Percentiles rank a stretch among this genome's conserved stretches.
Conservation (phyloP, 2,329 filamentous ascomycete species). For the Lecanicillium sp. region DNA sequence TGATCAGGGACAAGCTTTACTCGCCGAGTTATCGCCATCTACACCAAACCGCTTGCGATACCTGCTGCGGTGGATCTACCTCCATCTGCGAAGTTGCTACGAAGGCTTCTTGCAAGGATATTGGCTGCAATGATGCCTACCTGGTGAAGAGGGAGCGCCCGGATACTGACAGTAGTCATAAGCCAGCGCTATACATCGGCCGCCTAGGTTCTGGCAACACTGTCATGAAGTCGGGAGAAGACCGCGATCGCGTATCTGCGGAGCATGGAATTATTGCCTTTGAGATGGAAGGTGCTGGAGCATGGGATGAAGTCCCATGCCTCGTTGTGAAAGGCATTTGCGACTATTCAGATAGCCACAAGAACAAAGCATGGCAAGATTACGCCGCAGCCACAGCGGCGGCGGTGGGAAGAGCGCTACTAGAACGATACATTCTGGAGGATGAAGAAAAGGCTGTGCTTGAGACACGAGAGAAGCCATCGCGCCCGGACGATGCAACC, state of each 20-base stretch:
- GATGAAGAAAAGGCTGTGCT: too few relatives aligned
- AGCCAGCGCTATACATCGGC: constrained; percentile 28
- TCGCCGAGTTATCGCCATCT: too few relatives aligned
- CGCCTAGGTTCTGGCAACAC: constrained; percentile 26
- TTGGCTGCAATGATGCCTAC: constrained; percentile 14
- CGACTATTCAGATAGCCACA: constrained; percentile 31
- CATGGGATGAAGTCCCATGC: constrained; percentile 19
- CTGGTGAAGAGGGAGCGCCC: constrained; percentile 6
- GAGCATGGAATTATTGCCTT: constrained; percentile 15
- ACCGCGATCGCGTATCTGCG: constrained; percentile 22
- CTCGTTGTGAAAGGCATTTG: constrained; percentile 25
- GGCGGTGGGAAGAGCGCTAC: constrained; percentile 18
- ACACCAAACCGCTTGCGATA: too few relatives aligned
- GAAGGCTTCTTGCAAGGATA: constrained; percentile 13
- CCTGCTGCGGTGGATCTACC: too few relatives aligned
- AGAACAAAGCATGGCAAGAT: constrained; percentile 24
- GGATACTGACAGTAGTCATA: constrained; percentile 9
- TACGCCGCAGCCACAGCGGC: constrained; percentile 27
- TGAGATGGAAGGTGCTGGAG: constrained; percentile 21
- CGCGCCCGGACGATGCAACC: too few relatives aligned
- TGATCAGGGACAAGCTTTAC: too few relatives aligned
- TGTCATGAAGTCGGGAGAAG: constrained; percentile 26
- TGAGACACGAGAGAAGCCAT: too few relatives aligned
- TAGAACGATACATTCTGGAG: too few relatives aligned
- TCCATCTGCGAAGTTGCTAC: too few relatives aligned